Evolutionary conservation across 306 rosid species (phyloP).

Genomic region (Benincasa hispida): DNA sequence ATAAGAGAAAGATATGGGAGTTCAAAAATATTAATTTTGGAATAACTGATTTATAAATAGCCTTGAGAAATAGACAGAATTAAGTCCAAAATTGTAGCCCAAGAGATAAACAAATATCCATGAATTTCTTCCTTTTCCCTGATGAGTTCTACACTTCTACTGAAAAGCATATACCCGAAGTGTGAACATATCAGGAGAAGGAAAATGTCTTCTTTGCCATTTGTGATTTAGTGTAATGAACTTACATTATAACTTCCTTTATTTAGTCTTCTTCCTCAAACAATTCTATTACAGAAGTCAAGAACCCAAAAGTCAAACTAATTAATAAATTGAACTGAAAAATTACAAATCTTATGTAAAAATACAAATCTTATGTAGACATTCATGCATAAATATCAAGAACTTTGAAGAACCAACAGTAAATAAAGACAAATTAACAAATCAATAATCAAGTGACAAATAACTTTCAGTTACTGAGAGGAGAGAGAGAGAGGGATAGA

Average conservation of each 20-base stretch:
- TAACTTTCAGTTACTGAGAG: neutral
- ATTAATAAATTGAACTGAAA: neutral
- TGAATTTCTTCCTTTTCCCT: neutral
- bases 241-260: neutral
- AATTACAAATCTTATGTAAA: neutral
- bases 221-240: neutral
- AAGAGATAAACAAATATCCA: neutral
- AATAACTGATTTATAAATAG: neutral
- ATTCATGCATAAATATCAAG: neutral
- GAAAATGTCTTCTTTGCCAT: neutral
- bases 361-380: neutral
- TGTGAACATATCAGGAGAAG: neutral
- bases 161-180: neutral
- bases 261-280: neutral
- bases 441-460: neutral
- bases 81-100: neutral
- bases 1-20: neutral
- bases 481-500: neutral
- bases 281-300: neutral
- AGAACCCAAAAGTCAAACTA: neutral
- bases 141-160: neutral
- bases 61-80: neutral
- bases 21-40: neutral
- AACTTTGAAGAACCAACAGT: neutral
- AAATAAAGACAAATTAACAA: neutral